These are phyloP conservation scores for Dipteronia sinensis DNA, from an alignment of 345 rosid species.

Conservation along the genomic window DNA sequence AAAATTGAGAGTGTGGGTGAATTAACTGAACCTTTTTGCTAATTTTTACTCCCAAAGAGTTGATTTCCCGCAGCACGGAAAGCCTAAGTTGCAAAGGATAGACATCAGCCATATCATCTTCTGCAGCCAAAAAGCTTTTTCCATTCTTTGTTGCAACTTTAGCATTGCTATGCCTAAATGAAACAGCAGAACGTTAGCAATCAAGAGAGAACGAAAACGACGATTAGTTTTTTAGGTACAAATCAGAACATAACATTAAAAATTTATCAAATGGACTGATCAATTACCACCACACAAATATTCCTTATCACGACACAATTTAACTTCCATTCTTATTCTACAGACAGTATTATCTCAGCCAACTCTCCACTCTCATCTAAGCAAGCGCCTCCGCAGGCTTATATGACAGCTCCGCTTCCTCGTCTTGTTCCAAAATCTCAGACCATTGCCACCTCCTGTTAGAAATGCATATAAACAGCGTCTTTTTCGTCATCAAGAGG, in stretches of 20 bases:
- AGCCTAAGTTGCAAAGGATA: slow-evolving; percentile 92
- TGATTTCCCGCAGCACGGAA: slow-evolving; percentile 63
- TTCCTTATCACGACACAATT: no score
- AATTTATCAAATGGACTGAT: slow-evolving; percentile 14
- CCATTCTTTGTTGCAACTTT: slow-evolving; percentile 65
- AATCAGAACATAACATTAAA: background rate
- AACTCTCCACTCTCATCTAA: background rate
- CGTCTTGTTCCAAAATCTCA: no score
- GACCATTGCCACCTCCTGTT: no score
- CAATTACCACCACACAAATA: slow-evolving; percentile 8
- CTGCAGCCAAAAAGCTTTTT: slow-evolving; percentile 74
- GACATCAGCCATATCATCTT: slow-evolving; percentile 92
- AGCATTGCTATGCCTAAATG: slow-evolving; percentile 75
- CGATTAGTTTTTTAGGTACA: background rate
- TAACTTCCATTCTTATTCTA: no score
- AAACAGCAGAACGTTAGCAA: slow-evolving; percentile 20
- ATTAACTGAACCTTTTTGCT: slow-evolving; percentile 65
- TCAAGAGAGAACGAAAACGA: slow-evolving; percentile 1
- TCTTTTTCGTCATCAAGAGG: no score
- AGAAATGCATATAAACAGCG: no score
- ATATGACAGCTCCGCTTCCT: no score
- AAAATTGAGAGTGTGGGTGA: slow-evolving; percentile 7
- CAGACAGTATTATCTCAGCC: background rate
- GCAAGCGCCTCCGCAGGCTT: no score
- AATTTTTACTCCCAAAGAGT: slow-evolving; percentile 76